phyloP scores from a whole-genome alignment of 2,329 filamentous ascomycete genomes.

The Arthrobotrys sinensis region DNA sequence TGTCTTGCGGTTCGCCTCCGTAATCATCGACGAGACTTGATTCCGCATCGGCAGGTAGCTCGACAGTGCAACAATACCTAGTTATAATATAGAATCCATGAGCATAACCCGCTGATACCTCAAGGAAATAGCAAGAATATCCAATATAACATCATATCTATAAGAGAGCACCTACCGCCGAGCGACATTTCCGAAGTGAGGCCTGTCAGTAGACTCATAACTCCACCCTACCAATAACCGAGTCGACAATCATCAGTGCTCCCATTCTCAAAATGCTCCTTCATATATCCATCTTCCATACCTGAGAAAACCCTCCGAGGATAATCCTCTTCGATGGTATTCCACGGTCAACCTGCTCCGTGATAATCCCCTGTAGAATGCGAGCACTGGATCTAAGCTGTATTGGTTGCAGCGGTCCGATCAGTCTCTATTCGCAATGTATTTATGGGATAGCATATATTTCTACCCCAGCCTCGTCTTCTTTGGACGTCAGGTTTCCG shows the following conservation, averaged over 20 bases:
- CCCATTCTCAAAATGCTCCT: not conserved
- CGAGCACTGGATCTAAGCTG: constrained; percentile 44
- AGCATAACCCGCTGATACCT: not conserved
- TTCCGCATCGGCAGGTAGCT: constrained; percentile 82
- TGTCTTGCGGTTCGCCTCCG: constrained; percentile 79
- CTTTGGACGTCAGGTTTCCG: constrained; percentile 30
- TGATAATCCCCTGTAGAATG: constrained; percentile 84
- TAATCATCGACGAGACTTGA: constrained; percentile 75
- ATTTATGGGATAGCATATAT: not conserved
- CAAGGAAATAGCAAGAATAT: not conserved
- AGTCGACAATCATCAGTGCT: constrained; percentile 67
- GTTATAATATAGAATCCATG: not conserved
- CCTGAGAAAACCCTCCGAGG: constrained; percentile 81
- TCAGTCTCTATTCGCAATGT: not conserved
- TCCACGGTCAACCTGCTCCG: constrained; percentile 83
- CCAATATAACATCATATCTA: too few relatives aligned
- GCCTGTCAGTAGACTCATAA: constrained; percentile 85
- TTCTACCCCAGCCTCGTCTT: constrained; percentile 46
- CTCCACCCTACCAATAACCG: constrained; percentile 77
- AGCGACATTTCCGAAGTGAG: constrained; percentile 75
- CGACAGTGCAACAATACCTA: constrained; percentile 87
- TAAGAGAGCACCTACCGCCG: constrained; percentile 26
- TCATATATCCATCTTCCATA: constrained; percentile 10
- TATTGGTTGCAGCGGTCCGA: not conserved
- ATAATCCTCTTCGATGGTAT: constrained; percentile 88